Conservation (phyloP, 176 grass and related monocot species). For the Alloteropsis semialata region DNA sequence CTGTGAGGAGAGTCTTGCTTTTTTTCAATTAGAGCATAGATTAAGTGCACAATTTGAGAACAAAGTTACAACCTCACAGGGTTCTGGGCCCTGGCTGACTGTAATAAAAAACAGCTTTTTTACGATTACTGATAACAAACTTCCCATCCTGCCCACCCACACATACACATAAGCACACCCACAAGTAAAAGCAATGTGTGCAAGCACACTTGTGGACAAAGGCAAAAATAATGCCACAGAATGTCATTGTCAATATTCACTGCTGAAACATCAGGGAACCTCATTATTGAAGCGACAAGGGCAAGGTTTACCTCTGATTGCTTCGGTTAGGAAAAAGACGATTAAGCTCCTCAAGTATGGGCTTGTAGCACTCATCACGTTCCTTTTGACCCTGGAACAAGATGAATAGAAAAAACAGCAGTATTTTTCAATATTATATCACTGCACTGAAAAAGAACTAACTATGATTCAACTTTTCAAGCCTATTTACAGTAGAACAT, state of each 20-base stretch:
- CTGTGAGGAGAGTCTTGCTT: conserved; percentile 4
- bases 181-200: conserved; percentile 4
- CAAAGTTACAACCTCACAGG: conserved; percentile 10
- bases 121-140: conserved; percentile 8
- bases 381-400: conserved; percentile 83
- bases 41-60: conserved; percentile 7
- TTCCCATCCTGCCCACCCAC: neutral
- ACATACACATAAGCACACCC: neutral
- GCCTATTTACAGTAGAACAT: neutral
- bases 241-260: neutral
- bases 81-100: conserved; percentile 13
- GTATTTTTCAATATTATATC: conserved; percentile 6
- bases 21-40: neutral
- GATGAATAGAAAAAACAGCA: conserved; percentile 5
- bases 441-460: neutral
- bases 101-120: neutral
- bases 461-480: no score
- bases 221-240: neutral
- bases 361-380: conserved; percentile 92
- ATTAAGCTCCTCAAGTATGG: conserved; percentile 90
- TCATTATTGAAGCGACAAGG: conserved; percentile 7
- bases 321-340: conserved; percentile 71
- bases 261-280: neutral
- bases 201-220: conserved; percentile 6
- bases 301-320: conserved; percentile 51